Conservation (phyloP, 2,329 filamentous ascomycete species). For the Stachybotrys elegans region DNA sequence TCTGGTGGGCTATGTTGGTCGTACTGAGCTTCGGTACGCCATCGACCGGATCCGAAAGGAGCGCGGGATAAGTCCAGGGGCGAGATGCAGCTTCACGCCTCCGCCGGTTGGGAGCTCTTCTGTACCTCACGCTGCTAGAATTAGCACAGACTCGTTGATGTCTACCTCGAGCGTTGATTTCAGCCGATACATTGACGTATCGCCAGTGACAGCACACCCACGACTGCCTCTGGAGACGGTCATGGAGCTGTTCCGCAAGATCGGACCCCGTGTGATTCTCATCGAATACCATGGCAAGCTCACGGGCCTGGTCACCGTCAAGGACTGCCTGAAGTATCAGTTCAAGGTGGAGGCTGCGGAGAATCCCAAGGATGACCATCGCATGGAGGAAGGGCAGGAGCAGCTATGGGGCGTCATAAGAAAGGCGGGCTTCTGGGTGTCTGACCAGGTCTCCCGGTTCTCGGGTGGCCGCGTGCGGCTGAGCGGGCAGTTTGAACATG, state of each 20-base stretch:
- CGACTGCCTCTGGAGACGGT: conserved; percentile 90
- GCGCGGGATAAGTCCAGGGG: conserved; percentile 58
- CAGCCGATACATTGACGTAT: conserved; percentile 80
- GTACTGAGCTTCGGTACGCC: conserved; percentile 87
- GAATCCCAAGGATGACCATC: conserved; percentile 58
- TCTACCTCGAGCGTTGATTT: conserved; percentile 66
- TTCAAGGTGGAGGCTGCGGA: conserved; percentile 91
- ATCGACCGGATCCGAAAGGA: conserved; percentile 74
- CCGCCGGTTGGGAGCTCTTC: conserved; percentile 26
- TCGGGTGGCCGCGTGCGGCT: conserved; percentile 56
- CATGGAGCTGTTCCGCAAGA: conserved; percentile 98
- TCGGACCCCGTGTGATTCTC: conserved; percentile 87
- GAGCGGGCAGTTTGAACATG: conserved; percentile 31
- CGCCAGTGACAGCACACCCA: conserved; percentile 86
- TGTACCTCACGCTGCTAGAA: conserved; percentile 43
- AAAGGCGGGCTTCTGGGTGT: conserved; percentile 52
- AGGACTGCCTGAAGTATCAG: conserved; percentile 95
- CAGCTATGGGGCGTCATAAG: conserved; percentile 57
- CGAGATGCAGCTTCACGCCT: conserved; percentile 69
- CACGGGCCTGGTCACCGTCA: conserved; percentile 84
- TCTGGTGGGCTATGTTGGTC: conserved; percentile 85
- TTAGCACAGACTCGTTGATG: conserved; percentile 52
- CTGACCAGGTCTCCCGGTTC: conserved; percentile 44
- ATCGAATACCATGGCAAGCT: conserved; percentile 85
- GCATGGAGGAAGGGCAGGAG: conserved; percentile 55